Percentiles rank a stretch among this genome's conserved stretches.
Conservation (phyloP, 352 stramenopile genomes). For the Pythium chondricola region DNA sequence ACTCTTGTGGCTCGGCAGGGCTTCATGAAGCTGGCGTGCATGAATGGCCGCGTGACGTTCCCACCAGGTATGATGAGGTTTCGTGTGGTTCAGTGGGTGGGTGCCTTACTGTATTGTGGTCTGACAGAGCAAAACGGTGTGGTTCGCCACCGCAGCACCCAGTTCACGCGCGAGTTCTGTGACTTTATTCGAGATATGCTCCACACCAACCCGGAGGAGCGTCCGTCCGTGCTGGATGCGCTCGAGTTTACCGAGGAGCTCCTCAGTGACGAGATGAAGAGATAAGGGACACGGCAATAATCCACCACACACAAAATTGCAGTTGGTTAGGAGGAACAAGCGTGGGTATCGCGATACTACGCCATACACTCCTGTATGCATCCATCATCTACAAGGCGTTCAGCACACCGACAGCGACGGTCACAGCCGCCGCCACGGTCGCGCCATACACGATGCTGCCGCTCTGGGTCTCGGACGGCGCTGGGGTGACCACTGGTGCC, state of each 20-base stretch:
- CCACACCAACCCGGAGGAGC: conserved; percentile 74
- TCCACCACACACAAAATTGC: no score
- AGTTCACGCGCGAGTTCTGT: conserved; percentile 77
- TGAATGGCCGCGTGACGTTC: conserved; percentile 76
- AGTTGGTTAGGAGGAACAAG: no score
- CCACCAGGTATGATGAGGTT: conserved; percentile 36
- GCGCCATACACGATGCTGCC: background rate
- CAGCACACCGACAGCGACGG: background rate
- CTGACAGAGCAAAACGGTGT: conserved; percentile 52
- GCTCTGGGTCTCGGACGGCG: background rate
- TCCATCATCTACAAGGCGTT: background rate
- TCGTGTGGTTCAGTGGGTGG: background rate
- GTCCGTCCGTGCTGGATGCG: conserved; percentile 68
- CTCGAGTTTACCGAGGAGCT: conserved; percentile 81
- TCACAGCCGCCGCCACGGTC: background rate
- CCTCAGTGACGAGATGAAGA: conserved; percentile 55
- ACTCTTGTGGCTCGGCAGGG: conserved; percentile 24
- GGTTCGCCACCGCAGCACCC: conserved; percentile 52
- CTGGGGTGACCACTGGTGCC: conserved; percentile 6
- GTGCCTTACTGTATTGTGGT: background rate
- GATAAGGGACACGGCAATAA: conserved; percentile 16
- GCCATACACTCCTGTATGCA: no score
- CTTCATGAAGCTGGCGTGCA: conserved; percentile 78
- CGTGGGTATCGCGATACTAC: no score
- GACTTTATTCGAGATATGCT: conserved; percentile 87